Base-by-base conservation (phyloP, 345 rosid genomes). In the Conringia planisiliqua region DNA sequence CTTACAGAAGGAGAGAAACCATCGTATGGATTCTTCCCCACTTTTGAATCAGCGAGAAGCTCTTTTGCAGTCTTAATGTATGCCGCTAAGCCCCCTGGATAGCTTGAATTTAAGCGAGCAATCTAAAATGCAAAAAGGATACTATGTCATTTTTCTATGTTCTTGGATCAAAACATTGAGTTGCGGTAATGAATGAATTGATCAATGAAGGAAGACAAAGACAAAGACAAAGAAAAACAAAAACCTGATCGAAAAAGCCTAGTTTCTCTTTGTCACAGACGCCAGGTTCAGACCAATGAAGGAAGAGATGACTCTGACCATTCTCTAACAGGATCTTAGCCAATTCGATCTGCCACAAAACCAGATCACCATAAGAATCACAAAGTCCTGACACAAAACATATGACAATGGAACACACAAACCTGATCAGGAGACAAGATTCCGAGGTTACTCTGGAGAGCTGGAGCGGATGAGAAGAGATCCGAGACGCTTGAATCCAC, bases 1-100 rank as follows among this genome's bases (percentile, higher is more conserved):
- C 86, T 77, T 83, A 95, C 99, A 18, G 97, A 92, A 58, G 99
- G 99, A 59, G 86, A 83, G 80, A 92, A 95, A 52, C 99, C 99
- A 79, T 92, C 99, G 79, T 84, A 95, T 40, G 99, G 99, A 54
- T 90, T 95, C 79, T 90, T 90, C 69, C 99, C 99, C 35, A 80
- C 76, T 86, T 86, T 92, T 0, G 97, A 95, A 71, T 92, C 97
- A 0, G 91, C 97, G 27, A 95, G 86, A 26, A 95, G 97, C 85
- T 85, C 88, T 72, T 87, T 82, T 0, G 97, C 99, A 7, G 84
- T 86, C 62, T 84, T 85, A 70, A 92, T 82, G 66, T 95, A 92
- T 0, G 89, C 78, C 55, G 82, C 81, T 81, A 95, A 83, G 36
- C 99, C 97, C 13, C 97, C 97, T 5, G 97, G 99, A 82, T 92